Evolutionary conservation across 176 grass and related monocot species (phyloP), one percentile per base, ranked within the genome.

Genomic region (Oryza australiensis): DNA sequence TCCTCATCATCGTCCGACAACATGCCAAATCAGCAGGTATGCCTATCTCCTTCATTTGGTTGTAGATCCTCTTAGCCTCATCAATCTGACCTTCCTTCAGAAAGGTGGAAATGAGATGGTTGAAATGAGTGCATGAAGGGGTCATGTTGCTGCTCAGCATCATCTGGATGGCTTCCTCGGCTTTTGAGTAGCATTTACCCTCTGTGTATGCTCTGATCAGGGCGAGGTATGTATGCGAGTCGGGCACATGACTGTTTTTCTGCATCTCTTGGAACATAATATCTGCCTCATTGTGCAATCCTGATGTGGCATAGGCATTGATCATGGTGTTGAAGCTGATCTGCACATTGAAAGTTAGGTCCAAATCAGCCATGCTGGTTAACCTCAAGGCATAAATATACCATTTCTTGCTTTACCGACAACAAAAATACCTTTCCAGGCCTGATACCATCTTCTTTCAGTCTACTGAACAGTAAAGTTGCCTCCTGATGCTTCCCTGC

Each of bases 271-370:
- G 34, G 34, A 98, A 90, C 46, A 86, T 62, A 80, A 26, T 74
- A 10, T 91, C 87, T 9, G 88, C 96, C 74, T 98, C 82, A 4
- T 64, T 35, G 24, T 87, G 59, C 75, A 89, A 65, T 66, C 90
- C 93, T 26, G 90, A 87, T 72, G 88, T 87, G 57, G 90, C 92
- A 11, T 90, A 98, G 33, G 81, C 93, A 72, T 95, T 93, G 73
- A 95, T 91, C 93, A 95, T 93, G 13, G 88, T 76, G 82, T 98
- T 95, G 84, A 86, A 95, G 75, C 90, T 88, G 64, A 98, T 95
- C 96, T 98, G 93, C 84, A 85, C 48, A 75, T 85, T 84, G 30
- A 16, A 86, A 77, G 40, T 66, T 53, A 59, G 9, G 69, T 68
- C 3, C 38, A 68, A 26, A 42, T 76, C 1, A 86, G 51, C 2